phyloP scores from a whole-genome alignment of 306 rosid genomes.

The Prunus dulcis region DNA sequence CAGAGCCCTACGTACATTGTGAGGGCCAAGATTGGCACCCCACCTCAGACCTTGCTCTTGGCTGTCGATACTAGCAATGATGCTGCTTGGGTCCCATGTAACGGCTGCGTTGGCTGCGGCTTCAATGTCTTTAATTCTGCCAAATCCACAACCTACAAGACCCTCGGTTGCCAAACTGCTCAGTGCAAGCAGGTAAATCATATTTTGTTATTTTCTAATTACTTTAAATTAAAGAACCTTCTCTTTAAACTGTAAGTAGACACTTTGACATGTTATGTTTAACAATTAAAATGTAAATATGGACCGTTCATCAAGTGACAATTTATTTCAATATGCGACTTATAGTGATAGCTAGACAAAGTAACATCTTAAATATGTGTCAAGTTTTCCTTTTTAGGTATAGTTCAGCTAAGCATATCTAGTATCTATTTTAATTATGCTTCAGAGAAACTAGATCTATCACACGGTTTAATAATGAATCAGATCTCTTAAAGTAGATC shows the following conservation, averaged over 20 bases:
- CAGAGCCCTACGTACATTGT: constrained; percentile 86
- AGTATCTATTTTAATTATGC: not conserved
- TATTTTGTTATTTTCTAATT: not conserved
- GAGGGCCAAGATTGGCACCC: constrained; percentile 66
- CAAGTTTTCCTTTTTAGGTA: too few species aligned
- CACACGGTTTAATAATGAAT: not conserved
- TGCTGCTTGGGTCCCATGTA: constrained; percentile 86
- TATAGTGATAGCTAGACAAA: not conserved
- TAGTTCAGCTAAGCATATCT: not conserved
- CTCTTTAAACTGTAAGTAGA: not conserved
- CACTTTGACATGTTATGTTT: not conserved
- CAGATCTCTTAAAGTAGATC: not conserved
- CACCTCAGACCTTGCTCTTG: constrained; percentile 70
- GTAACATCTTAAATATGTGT: not conserved
- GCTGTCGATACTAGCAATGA: constrained; percentile 89
- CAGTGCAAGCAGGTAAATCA: constrained; percentile 76
- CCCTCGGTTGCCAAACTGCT: constrained; percentile 46
- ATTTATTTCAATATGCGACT: not conserved
- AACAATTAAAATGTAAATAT: not conserved
- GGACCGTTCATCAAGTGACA: not conserved
- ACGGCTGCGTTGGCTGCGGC: constrained; percentile 74
- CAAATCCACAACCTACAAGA: constrained; percentile 49
- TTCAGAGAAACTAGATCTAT: not conserved
- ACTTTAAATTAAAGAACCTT: not conserved
- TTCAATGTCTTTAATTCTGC: constrained; percentile 39